phyloP scores from a whole-genome alignment of 257 asterid genomes.

The Cruciata laevipes region DNA sequence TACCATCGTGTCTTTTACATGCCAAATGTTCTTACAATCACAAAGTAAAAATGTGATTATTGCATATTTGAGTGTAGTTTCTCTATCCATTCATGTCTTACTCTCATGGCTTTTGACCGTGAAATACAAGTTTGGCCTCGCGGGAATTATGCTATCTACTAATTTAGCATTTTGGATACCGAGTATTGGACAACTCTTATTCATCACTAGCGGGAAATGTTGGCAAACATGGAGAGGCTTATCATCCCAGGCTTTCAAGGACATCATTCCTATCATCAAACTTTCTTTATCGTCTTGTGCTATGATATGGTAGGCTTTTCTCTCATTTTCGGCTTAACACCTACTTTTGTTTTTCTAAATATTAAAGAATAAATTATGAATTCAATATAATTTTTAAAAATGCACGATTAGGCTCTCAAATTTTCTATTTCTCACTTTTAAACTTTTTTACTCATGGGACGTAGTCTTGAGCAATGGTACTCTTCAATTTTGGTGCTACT shows the following conservation, averaged over 20 bases:
- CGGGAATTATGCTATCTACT: constrained; percentile 64
- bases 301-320: constrained; percentile 47
- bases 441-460: not conserved
- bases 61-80: constrained; percentile 48
- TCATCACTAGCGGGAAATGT: constrained; percentile 54
- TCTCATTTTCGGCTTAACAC: not conserved
- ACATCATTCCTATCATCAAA: constrained; percentile 56
- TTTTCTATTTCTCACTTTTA: too few relatives aligned
- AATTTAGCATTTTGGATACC: constrained; percentile 74
- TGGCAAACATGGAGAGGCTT: constrained; percentile 71
- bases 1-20: constrained; percentile 43
- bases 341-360: too few relatives aligned
- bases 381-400: too few relatives aligned
- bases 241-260: constrained; percentile 47
- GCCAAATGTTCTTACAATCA: constrained; percentile 77
- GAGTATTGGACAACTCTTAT: constrained; percentile 50
- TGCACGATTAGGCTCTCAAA: too few relatives aligned
- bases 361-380: too few relatives aligned
- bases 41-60: constrained; percentile 75
- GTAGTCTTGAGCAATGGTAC: constrained; percentile 77
- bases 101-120: constrained; percentile 63
- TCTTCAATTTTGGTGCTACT: constrained; percentile 52
- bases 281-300: constrained; percentile 78
- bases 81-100: constrained; percentile 41
- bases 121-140: constrained; percentile 41